Percentiles rank a stretch among this genome's conserved stretches.
Evolutionary conservation across 2,329 filamentous ascomycete genomes (phyloP).

Genomic region (Cordyceps fumosorosea): DNA sequence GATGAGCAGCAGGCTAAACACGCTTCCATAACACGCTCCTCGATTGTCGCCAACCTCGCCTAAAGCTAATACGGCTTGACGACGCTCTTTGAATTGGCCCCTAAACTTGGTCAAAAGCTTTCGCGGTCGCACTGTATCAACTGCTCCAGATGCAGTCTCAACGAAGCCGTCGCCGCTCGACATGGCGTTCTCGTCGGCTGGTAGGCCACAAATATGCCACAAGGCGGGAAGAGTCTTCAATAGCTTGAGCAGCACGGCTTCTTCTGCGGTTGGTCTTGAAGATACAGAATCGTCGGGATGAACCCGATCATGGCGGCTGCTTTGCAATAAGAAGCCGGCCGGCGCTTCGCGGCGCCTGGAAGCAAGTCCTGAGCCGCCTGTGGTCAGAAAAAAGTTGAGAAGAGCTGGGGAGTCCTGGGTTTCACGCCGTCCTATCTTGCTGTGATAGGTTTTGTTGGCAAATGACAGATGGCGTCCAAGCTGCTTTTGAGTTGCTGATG

Average conservation of each 20-base stretch:
- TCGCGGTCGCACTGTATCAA: not conserved
- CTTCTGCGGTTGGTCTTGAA: not conserved
- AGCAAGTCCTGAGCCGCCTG: slow-evolving; percentile 38
- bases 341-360: slow-evolving; percentile 41
- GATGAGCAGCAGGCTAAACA: not conserved
- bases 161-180: not conserved
- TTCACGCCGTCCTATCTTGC: too few species aligned
- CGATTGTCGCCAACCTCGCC: not conserved
- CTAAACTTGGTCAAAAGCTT: not conserved
- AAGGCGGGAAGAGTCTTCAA: not conserved
- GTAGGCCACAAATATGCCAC: not conserved
- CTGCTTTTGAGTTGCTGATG: too few species aligned
- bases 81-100: not conserved
- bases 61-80: not conserved
- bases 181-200: not conserved
- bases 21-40: too few species aligned
- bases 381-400: slow-evolving; percentile 38
- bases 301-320: slow-evolving; percentile 39
- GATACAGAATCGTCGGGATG: not conserved
- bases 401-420: too few species aligned
- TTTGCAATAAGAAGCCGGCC: slow-evolving; percentile 44
- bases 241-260: not conserved
- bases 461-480: too few species aligned
- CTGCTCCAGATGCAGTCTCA: not conserved
- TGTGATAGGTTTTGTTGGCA: too few species aligned